Conservation (phyloP, 2,329 filamentous ascomycete species). For the Beauveria varroae region DNA sequence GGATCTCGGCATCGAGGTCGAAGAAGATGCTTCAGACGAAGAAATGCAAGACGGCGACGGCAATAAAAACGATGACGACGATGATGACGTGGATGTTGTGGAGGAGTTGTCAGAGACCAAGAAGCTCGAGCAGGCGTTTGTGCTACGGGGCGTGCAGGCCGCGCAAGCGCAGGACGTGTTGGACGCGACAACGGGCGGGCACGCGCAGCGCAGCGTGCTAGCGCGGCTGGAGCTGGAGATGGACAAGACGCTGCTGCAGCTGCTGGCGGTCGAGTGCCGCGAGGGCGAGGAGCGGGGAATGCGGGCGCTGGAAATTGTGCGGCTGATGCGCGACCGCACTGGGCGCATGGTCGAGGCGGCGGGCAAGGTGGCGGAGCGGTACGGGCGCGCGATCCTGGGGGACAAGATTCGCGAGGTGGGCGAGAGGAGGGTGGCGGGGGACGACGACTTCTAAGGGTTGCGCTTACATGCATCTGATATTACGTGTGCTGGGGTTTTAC, state of each 20-base stretch:
- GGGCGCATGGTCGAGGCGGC: conserved; percentile 91
- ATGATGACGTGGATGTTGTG: conserved; percentile 23
- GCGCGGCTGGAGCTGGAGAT: conserved; percentile 71
- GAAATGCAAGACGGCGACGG: conserved; percentile 29
- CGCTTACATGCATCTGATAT: neutral
- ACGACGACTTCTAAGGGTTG: conserved; percentile 36
- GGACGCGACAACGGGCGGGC: conserved; percentile 50
- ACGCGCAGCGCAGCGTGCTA: conserved; percentile 59
- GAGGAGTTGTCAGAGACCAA: conserved; percentile 40
- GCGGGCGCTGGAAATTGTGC: conserved; percentile 87
- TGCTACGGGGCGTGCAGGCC: conserved; percentile 65
- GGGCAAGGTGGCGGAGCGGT: conserved; percentile 79
- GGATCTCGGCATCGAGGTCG: conserved; percentile 17
- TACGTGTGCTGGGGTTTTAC: neutral
- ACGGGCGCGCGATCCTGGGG: conserved; percentile 68
- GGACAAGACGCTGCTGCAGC: conserved; percentile 82
- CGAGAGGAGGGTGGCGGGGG: conserved; percentile 59
- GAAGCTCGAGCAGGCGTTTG: conserved; percentile 71
- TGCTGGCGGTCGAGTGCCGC: conserved; percentile 83
- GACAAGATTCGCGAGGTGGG: conserved; percentile 87
- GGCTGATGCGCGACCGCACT: conserved; percentile 73
- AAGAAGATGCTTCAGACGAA: conserved; percentile 23
- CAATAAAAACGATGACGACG: conserved; percentile 28
- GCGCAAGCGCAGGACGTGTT: conserved; percentile 70
- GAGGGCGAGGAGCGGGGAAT: conserved; percentile 90